Evolutionary conservation across 345 rosid species (phyloP), one percentile per base, ranked within the genome.

Genomic region (Corymbia maculata): DNA sequence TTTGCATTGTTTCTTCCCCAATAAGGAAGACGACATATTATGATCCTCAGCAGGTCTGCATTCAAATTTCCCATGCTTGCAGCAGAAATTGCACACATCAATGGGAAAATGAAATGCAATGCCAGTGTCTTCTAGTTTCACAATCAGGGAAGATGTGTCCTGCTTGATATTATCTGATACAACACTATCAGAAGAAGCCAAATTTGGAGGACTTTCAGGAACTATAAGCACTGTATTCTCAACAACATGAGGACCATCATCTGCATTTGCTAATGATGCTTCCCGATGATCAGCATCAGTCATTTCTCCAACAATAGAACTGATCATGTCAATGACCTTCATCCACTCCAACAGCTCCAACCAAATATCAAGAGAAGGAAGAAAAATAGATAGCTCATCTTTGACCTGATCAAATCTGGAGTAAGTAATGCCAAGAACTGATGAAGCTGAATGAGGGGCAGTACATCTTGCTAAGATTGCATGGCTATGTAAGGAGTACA

Each of bases 361-460:
- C 98, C 98, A 97, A 88, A 97, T 88, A 89, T 93, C 92, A 82
- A 96, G 92, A 90, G 95, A 92, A 89, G 99, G 99, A 87, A 95
- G 94, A 89, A 93, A 91, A 87, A 97, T 82, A 70, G 87, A 88
- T 89, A 97, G 53, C 88, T 91, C 92, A 87, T 88, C 91, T 85
- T 85, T 92, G 88, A 89, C 91, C 49, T 87, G 90, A 89, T 85
- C 93, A 24, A 89, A 90, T 89, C 92, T 91, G 57, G 91, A 91
- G 88, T 93, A 91, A 91, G 90, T 89, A 89, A 95, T 57, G 88
- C 90, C 88, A 66, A 94, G 91, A 87, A 92, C 96, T 32, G 94
- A 93, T 14, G 93, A 88, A 79, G 88, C 89, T 90, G 90, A 94
- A 90, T 87, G 79, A 80, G 88, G 59, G 86, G 66, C 55, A 82